phyloP scores from a whole-genome alignment of 2,329 filamentous ascomycete genomes.

The Colletotrichum sp. region DNA sequence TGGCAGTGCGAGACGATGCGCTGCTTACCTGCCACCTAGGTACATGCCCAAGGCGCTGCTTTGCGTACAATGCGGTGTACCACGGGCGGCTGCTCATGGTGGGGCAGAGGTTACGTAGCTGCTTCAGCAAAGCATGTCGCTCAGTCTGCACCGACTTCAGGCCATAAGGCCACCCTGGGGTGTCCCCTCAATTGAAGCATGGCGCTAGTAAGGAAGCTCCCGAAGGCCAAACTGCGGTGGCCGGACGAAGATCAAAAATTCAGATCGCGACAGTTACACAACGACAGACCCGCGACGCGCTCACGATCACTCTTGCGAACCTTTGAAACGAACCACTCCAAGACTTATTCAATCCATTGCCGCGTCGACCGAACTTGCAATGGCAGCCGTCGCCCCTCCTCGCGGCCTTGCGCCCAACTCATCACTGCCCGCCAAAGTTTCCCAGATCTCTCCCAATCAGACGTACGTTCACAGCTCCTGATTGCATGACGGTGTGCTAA shows the following conservation, averaged over 20 bases:
- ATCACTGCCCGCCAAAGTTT: slow-evolving; percentile 54
- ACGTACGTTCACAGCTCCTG: slow-evolving; percentile 59
- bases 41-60: slow-evolving; percentile 4
- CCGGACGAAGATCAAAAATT: slow-evolving; percentile 4
- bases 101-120: slow-evolving; percentile 14
- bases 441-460: slow-evolving; percentile 71
- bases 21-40: background rate
- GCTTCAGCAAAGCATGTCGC: background rate
- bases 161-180: slow-evolving; percentile 17
- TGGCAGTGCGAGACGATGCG: slow-evolving; percentile 5
- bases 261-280: slow-evolving; percentile 1
- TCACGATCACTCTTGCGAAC: background rate
- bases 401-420: slow-evolving; percentile 45
- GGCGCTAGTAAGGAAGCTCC: slow-evolving; percentile 9
- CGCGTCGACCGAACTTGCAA: slow-evolving; percentile 19
- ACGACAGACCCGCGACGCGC: background rate
- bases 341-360: background rate
- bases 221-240: slow-evolving; percentile 9
- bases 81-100: background rate
- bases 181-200: background rate
- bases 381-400: slow-evolving; percentile 40
- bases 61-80: background rate
- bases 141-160: background rate
- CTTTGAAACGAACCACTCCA: background rate
- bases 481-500: background rate